Base-by-base conservation (phyloP, 129 eudicot species). In the Flaveria linearis region DNA sequence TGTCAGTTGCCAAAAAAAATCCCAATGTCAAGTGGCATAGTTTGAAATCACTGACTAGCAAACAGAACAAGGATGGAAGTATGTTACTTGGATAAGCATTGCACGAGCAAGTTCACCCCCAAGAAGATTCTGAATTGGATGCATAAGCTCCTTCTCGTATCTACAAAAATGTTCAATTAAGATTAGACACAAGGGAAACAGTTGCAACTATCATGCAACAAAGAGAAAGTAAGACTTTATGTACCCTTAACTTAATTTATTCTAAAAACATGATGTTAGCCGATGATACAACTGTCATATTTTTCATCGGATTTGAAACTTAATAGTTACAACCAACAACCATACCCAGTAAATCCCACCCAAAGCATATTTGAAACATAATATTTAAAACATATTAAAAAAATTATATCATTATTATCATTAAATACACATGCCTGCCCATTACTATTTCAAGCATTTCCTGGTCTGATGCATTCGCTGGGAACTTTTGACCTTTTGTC, bases 71-170 rank as follows among this genome's bases (percentile, higher is more conserved):
- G 22, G 22, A 52, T 25, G 74, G 68, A 42, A 68, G 77, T 64
- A 67, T 42, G 36, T 77, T 76, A 89, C 98, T 88, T 94, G 98
- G 66, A 94, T 91, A 80, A 94, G 97, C 80, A 94, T 80, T 79
- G 93, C 92, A 68, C 99, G 97, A 75, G 81, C 96, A 81, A 94
- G 99, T 79, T 94, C 99, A 76, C 99, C 99, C 55, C 87, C 90
- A 39, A 94, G 76, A 82, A 91, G 93, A 85, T 81, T 90, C 84
- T 91, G 93, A 57, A 94, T 91, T 20, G 99, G 99, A 89, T 94
- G 91, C 94, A 85, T 84, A 72, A 94, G 90, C 71, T 94, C 99
- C 86, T 89, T 87, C 74, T 94, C 99, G n/a, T 94, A 91, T 86
- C 99, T 94, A 79, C 72, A 85, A 11, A 49, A 49, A 76, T 33